Evolutionary conservation across 371 early-diverging fungal genomes (phyloP), one percentile per base, ranked within the genome.

Genomic region (Rhizopus microsporus): DNA sequence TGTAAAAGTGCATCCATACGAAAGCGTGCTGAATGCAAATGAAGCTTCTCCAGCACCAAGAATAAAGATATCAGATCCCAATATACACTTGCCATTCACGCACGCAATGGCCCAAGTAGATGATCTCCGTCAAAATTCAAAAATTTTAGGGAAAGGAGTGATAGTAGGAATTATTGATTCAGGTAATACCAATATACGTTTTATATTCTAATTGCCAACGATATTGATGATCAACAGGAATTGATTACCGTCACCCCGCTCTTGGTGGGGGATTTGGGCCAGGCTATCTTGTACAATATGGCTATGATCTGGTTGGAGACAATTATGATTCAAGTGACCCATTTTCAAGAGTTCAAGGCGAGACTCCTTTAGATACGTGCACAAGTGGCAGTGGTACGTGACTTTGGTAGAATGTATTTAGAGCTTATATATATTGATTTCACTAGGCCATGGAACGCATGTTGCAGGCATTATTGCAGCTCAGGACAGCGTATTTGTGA

Each of bases 241-340:
- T 87, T 37, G 84, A 86, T 60, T 89, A 84, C 62, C 72, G 66
- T n/a, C 89, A 89, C 58, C 86, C 87, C 7, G 87, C 89, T 13
- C 72, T 89, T 45, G 87, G 87, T 48, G 86, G 86, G 8, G 77
- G 89, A 45, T 86, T 85, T 61, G 88, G 88, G 17, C 54, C 64
- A 8, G 83, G 81, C 4, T 83, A 63, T 63, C 78, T 75, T 57
- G 81, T 87, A 47, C 62, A 60, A 30, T 65, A 63, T 33, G 89
- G 89, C 23, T 76, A 74, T 47, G 88, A 90, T 68, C 70, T 88
- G 40, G 82, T 81, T 16, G 83, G 85, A 6, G 75, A 62, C 38
- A 3, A 32, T 7, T 67, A 59, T 51, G 75, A 54, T 49, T 47
- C 49, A 5, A 59, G 35, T 43, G 51, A 67, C 53, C 54, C 56